A percentile compares a stretch with the other conserved stretches of the same genome.
phyloP scores from a whole-genome alignment of 306 rosid species.

The Vicia villosa region DNA sequence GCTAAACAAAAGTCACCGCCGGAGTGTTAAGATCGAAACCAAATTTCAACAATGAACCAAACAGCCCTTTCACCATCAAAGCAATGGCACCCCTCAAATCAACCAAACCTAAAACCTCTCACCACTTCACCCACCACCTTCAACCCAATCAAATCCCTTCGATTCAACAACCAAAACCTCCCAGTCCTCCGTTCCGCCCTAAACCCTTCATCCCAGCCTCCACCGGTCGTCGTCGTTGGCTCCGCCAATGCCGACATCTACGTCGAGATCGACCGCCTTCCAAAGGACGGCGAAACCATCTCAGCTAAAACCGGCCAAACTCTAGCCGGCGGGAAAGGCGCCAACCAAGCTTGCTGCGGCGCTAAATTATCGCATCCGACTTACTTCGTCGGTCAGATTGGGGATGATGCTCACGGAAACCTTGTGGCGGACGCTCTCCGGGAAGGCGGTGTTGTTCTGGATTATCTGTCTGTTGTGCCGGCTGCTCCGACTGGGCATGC shows the following conservation, averaged over 20 bases:
- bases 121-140: neutral
- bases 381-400: slow-evolving; percentile 81
- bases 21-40: neutral
- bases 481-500: slow-evolving; percentile 75
- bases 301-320: slow-evolving; percentile 72
- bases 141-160: slow-evolving; percentile 42
- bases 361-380: slow-evolving; percentile 79
- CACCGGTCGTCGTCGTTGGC: slow-evolving; percentile 70
- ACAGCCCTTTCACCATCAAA: slow-evolving; percentile 46
- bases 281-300: slow-evolving; percentile 71
- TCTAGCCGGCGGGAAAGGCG: slow-evolving; percentile 86
- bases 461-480: slow-evolving; percentile 43
- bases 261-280: slow-evolving; percentile 75
- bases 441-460: slow-evolving; percentile 59
- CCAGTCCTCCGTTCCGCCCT: slow-evolving; percentile 45
- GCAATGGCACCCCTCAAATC: slow-evolving; percentile 33
- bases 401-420: slow-evolving; percentile 75
- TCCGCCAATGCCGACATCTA: slow-evolving; percentile 93
- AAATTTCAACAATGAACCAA: slow-evolving; percentile 37
- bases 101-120: neutral
- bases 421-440: slow-evolving; percentile 57
- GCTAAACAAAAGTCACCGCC: slow-evolving; percentile 23
- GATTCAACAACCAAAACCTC: slow-evolving; percentile 42
- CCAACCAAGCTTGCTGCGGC: slow-evolving; percentile 81
- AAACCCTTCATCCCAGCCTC: slow-evolving; percentile 33